Percentiles rank a stretch among this genome's conserved stretches.
phyloP scores from a whole-genome alignment of 148 eudicot genomes.

The Fagopyrum homotropicum region DNA sequence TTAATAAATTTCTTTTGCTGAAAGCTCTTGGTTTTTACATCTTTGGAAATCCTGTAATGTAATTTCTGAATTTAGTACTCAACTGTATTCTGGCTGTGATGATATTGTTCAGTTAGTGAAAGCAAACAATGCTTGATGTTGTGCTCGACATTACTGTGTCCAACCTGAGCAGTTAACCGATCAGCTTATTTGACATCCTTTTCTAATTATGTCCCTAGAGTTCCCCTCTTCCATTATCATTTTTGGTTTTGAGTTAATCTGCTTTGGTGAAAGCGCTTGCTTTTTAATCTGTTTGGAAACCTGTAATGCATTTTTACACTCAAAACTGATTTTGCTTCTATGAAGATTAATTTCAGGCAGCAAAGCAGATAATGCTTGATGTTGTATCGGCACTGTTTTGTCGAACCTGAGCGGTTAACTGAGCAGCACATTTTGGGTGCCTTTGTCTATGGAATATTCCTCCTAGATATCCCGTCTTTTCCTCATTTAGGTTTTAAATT shows the following conservation, averaged over 20 bases:
- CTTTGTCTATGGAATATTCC: background rate
- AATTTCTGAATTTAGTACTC: too few relatives aligned
- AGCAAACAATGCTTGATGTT: constrained; percentile 2
- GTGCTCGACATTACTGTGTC: background rate
- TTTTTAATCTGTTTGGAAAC: too few relatives aligned
- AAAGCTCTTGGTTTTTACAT: background rate
- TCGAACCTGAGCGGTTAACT: background rate
- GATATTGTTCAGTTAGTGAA: background rate
- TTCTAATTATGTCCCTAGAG: background rate
- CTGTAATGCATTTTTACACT: too few relatives aligned
- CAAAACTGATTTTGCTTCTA: background rate
- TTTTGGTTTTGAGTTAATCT: too few relatives aligned
- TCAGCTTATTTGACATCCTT: background rate
- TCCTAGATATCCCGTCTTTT: too few relatives aligned
- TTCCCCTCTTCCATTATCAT: too few relatives aligned
- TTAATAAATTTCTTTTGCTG: background rate
- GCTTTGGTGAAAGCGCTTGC: too few relatives aligned
- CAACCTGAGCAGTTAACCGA: background rate
- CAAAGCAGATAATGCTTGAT: constrained; percentile 1
- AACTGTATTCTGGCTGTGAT: too few relatives aligned
- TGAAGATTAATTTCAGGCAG: background rate
- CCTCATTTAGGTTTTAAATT: too few relatives aligned
- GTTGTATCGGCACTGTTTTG: background rate
- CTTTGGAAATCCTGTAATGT: background rate
- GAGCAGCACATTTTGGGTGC: background rate